A percentile compares a stretch with the other conserved stretches of the same genome.
These are phyloP conservation scores for Selenicereus undatus DNA, from an alignment of 148 eudicot genomes.

Conservation along the genomic window DNA sequence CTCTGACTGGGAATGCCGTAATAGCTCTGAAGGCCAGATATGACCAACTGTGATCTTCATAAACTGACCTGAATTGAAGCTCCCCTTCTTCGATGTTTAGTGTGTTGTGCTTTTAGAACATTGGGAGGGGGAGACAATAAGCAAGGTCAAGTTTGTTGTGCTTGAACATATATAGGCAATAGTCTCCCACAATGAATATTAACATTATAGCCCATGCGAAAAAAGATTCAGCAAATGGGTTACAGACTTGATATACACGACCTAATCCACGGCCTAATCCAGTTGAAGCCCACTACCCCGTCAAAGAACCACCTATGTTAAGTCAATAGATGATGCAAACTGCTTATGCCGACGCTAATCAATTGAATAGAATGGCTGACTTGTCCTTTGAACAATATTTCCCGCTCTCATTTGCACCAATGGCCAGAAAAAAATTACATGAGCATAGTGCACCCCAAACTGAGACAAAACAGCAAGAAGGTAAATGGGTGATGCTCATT, in stretches of 20 bases:
- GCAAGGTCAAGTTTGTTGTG: constrained; percentile 61
- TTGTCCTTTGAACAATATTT: constrained; percentile 68
- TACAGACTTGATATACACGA: constrained; percentile 48
- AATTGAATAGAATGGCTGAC: constrained; percentile 21
- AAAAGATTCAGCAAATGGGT: neutral
- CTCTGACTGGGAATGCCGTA: too few species aligned
- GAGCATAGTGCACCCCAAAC: neutral
- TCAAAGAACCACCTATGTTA: neutral
- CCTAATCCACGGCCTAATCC: constrained; percentile 40
- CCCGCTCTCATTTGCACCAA: constrained; percentile 66
- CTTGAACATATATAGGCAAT: constrained; percentile 24
- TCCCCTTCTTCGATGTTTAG: constrained; percentile 86
- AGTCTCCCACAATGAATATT: neutral
- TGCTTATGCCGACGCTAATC: neutral
- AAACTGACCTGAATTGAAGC: constrained; percentile 76
- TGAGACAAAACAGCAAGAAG: neutral
- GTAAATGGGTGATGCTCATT: neutral
- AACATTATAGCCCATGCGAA: neutral
- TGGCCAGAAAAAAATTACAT: neutral
- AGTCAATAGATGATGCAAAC: constrained; percentile 14
- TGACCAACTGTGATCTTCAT: neutral
- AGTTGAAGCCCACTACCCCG: neutral
- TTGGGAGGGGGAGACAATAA: constrained; percentile 17
- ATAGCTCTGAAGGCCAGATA: too few species aligned
- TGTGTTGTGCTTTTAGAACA: constrained; percentile 83